These are phyloP conservation scores for Atalantia buxifolia DNA, from an alignment of 345 rosid species.

Conservation along the genomic window DNA sequence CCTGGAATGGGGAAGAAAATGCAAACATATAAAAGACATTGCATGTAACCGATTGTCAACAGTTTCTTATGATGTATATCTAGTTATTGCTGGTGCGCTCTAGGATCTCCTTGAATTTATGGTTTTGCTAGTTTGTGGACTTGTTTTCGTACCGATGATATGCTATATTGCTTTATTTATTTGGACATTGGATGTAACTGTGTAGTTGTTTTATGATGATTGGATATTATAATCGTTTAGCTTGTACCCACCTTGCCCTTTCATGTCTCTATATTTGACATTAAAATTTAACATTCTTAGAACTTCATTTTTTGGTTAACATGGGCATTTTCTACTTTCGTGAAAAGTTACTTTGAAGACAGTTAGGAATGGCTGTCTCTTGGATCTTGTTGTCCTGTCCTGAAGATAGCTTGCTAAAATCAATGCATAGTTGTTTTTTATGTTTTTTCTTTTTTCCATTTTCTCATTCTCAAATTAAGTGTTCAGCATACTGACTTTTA, in stretches of 20 bases:
- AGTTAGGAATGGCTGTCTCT: neutral
- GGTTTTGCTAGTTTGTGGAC: neutral
- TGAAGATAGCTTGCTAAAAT: neutral
- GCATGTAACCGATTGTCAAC: neutral
- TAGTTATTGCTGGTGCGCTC: neutral
- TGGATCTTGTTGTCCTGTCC: neutral
- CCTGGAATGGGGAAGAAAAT: neutral
- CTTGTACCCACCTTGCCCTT: neutral
- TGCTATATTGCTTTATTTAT: neutral
- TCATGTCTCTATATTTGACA: neutral
- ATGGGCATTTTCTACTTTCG: neutral
- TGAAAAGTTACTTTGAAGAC: neutral
- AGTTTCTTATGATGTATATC: neutral
- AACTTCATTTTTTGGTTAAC: neutral
- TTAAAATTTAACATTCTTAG: neutral
- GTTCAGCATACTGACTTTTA: neutral
- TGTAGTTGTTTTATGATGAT: neutral
- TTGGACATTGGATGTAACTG: neutral
- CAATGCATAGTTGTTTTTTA: neutral
- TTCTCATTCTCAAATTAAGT: neutral
- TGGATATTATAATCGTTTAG: neutral
- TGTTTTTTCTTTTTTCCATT: neutral
- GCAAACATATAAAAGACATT: neutral
- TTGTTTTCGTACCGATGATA: neutral
- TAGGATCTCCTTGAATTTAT: neutral